phyloP scores from a whole-genome alignment of 2,329 filamentous ascomycete species.

The Hymenoscyphus albidus region DNA sequence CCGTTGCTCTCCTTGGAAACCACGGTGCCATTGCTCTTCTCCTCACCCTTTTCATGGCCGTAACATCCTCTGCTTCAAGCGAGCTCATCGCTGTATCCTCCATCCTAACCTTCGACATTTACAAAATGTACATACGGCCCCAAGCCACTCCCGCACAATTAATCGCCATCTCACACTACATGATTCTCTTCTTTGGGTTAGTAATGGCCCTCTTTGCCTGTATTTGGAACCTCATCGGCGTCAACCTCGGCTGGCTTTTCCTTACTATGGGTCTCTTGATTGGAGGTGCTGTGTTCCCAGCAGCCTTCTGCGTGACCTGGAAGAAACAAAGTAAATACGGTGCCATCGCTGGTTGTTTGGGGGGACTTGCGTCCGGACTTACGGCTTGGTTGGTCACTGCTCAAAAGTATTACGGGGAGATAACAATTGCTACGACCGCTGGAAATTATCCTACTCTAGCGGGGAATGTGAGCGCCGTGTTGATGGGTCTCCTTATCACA shows the following conservation, averaged over 20 bases:
- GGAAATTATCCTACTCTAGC: slow-evolving; percentile 7
- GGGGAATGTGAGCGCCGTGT: slow-evolving; percentile 1
- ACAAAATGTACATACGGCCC: slow-evolving; percentile 79
- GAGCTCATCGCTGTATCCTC: slow-evolving; percentile 81
- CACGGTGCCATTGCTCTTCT: slow-evolving; percentile 66
- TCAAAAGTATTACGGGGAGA: slow-evolving; percentile 42
- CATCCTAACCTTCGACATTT: slow-evolving; percentile 81
- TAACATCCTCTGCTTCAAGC: slow-evolving; percentile 73
- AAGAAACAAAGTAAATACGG: slow-evolving; percentile 45
- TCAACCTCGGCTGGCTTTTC: slow-evolving; percentile 51
- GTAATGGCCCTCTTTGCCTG: slow-evolving; percentile 50
- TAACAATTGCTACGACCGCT: slow-evolving; percentile 46
- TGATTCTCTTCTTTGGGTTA: slow-evolving; percentile 49
- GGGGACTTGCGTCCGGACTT: slow-evolving; percentile 47
- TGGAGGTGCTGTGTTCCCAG: slow-evolving; percentile 53
- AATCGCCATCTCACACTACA: slow-evolving; percentile 49
- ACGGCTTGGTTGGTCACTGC: slow-evolving; percentile 50
- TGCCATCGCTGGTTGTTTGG: slow-evolving; percentile 45
- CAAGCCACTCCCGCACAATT: slow-evolving; percentile 52
- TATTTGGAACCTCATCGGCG: slow-evolving; percentile 49
- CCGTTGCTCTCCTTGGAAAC: slow-evolving; percentile 65
- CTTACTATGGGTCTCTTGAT: slow-evolving; percentile 52
- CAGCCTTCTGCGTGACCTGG: slow-evolving; percentile 50
- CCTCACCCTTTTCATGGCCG: slow-evolving; percentile 71
- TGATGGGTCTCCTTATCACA: slow-evolving; percentile 4